phyloP scores from a whole-genome alignment of 768 basidiomycete species.

The Coprinellus aureogranulatus region DNA sequence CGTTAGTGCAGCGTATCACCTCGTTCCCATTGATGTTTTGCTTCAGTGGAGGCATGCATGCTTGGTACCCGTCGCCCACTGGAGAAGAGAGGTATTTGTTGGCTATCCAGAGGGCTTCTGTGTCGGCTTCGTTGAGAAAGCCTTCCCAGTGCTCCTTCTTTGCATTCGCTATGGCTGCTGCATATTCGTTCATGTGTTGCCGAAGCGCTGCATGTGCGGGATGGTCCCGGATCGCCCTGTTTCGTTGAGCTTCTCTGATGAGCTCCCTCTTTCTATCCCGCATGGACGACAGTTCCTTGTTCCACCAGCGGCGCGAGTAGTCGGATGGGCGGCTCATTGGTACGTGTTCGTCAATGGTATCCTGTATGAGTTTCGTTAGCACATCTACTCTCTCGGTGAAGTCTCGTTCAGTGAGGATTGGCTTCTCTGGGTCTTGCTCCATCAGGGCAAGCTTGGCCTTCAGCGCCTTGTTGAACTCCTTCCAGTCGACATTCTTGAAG shows the following conservation, averaged over 20 bases:
- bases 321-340: neutral
- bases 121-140: constrained; percentile 22
- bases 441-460: constrained; percentile 20
- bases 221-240: constrained; percentile 17
- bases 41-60: constrained; percentile 24
- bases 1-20: constrained; percentile 19
- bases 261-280: constrained; percentile 16
- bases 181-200: constrained; percentile 13
- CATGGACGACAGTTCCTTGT: constrained; percentile 19
- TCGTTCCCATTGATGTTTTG: neutral
- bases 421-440: neutral
- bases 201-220: constrained; percentile 17
- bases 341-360: constrained; percentile 1
- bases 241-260: constrained; percentile 1
- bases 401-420: constrained; percentile 5
- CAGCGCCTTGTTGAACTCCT: constrained; percentile 20
- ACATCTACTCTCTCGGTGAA: neutral
- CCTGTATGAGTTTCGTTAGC: constrained; percentile 10
- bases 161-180: constrained; percentile 12
- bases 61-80: constrained; percentile 23
- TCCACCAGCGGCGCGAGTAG: constrained; percentile 21
- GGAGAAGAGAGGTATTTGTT: constrained; percentile 19
- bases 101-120: constrained; percentile 21
- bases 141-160: constrained; percentile 26
- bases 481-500: constrained; percentile 14